These are phyloP conservation scores for Penicillium waksmanii DNA, from an alignment of 495 filamentous ascomycete genomes.

Conservation along the genomic window DNA sequence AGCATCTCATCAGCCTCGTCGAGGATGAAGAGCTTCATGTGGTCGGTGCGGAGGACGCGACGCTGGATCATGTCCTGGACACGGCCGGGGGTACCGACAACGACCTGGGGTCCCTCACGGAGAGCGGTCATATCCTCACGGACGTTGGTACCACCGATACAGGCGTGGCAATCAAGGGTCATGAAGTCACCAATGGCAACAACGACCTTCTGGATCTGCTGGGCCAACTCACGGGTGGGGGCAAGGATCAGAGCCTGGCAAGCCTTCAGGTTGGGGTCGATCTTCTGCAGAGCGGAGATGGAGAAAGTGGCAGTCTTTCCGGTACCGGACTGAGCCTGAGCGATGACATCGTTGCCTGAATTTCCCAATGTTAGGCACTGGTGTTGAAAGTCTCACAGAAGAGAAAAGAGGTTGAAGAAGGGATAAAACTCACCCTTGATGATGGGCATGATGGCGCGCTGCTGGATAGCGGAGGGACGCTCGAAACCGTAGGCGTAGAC, in stretches of 20 bases:
- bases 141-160: constrained; percentile 97
- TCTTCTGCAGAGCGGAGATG: constrained; percentile 96
- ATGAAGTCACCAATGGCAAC: constrained; percentile 99
- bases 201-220: constrained; percentile 99
- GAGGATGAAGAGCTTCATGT: constrained; percentile 99
- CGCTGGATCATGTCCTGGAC: constrained; percentile 99
- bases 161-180: constrained; percentile 98
- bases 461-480: constrained; percentile 98
- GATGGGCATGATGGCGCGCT: constrained; percentile 98
- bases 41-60: constrained; percentile 87
- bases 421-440: constrained; percentile 82
- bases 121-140: constrained; percentile 97
- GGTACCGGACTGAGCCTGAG: constrained; percentile 98
- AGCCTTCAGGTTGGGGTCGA: constrained; percentile 89
- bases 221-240: constrained; percentile 95
- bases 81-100: constrained; percentile 95
- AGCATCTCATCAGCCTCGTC: constrained; percentile 99
- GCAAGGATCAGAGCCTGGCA: constrained; percentile 96
- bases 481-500: constrained; percentile 99
- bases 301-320: constrained; percentile 99
- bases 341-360: constrained; percentile 94
- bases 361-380: constrained; percentile 17
- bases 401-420: neutral
- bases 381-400: constrained; percentile 19
- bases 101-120: constrained; percentile 92